Evolutionary conservation across 768 basidiomycete species (phyloP).

Genomic region (Mrakia hoshinonis): DNA sequence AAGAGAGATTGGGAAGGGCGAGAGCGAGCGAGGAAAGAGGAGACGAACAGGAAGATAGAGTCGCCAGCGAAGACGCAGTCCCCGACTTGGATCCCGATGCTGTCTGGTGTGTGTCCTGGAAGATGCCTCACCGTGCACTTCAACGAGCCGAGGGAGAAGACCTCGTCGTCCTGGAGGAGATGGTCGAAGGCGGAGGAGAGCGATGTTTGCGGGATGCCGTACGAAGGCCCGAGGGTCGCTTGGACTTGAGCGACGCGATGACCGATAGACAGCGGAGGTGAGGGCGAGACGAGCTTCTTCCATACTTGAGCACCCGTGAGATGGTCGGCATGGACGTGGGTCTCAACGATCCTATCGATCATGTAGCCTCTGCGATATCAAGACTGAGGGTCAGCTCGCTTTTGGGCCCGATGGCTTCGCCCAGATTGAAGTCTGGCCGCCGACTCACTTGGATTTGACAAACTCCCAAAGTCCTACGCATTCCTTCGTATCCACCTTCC

Average conservation of each 20-base stretch:
- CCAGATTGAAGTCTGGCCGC: too few species aligned
- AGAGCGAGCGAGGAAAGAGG: background rate
- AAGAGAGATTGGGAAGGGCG: background rate
- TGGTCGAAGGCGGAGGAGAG: conserved; percentile 33
- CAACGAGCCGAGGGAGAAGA: conserved; percentile 31
- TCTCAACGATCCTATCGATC: conserved; percentile 34
- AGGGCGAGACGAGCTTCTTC: conserved; percentile 14
- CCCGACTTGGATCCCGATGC: conserved; percentile 31
- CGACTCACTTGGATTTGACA: conserved; percentile 13
- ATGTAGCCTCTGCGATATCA: background rate
- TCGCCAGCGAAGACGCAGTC: conserved; percentile 35
- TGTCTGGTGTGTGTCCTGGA: conserved; percentile 36
- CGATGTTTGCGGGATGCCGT: conserved; percentile 28
- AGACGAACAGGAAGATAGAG: conserved; percentile 34
- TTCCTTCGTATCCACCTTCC: conserved; percentile 29
- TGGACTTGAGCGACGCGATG: conserved; percentile 32
- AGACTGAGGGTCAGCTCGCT: too few species aligned
- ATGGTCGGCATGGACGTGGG: conserved; percentile 38
- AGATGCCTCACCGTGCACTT: conserved; percentile 31
- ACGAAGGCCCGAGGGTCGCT: conserved; percentile 30
- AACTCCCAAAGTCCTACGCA: conserved; percentile 32
- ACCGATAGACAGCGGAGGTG: conserved; percentile 31
- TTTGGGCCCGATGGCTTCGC: too few species aligned
- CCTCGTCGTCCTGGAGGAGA: conserved; percentile 33
- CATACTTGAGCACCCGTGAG: conserved; percentile 28